These are phyloP conservation scores for Cercospora janseana DNA, from an alignment of 2,329 filamentous ascomycete species.

Conservation along the genomic window DNA sequence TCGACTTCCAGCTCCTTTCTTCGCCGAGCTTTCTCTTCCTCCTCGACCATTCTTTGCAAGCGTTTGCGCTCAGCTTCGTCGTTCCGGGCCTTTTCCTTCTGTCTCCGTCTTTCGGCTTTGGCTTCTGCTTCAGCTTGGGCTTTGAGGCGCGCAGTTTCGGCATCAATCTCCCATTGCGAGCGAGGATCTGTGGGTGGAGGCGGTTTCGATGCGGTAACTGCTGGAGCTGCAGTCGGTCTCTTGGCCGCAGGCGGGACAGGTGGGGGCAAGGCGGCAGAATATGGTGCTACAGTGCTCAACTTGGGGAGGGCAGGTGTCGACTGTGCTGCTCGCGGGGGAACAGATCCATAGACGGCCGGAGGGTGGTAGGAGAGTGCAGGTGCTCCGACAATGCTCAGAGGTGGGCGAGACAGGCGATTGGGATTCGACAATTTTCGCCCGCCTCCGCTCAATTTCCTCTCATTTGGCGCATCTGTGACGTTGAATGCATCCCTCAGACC, in stretches of 20 bases:
- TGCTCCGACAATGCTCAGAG: conserved; percentile 23
- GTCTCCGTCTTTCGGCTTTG: conserved; percentile 49
- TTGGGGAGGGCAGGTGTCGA: conserved; percentile 1
- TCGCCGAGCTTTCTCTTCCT: conserved; percentile 59
- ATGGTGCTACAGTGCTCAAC: background rate
- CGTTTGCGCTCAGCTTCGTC: conserved; percentile 58
- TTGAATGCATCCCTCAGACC: conserved; percentile 77
- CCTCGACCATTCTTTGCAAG: conserved; percentile 53
- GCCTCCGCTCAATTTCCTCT: conserved; percentile 29
- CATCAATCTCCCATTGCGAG: conserved; percentile 53
- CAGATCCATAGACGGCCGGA: conserved; percentile 15
- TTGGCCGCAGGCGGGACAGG: conserved; percentile 24
- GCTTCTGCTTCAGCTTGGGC: conserved; percentile 46
- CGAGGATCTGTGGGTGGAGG: conserved; percentile 51
- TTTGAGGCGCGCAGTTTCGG: conserved; percentile 50
- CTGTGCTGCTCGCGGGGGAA: background rate
- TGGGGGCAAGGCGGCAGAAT: conserved; percentile 6
- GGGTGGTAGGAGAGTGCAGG: conserved; percentile 25
- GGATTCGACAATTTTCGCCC: conserved; percentile 31
- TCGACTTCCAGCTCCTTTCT: conserved; percentile 56
- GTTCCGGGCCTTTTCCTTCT: conserved; percentile 56
- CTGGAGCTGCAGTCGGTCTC: conserved; percentile 21
- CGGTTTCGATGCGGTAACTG: conserved; percentile 10
- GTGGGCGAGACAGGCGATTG: conserved; percentile 20
- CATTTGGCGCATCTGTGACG: conserved; percentile 51